Evolutionary conservation across 2,329 filamentous ascomycete species (phyloP), one percentile per base, ranked within the genome.

Genomic region (Arachnomyces sp.): DNA sequence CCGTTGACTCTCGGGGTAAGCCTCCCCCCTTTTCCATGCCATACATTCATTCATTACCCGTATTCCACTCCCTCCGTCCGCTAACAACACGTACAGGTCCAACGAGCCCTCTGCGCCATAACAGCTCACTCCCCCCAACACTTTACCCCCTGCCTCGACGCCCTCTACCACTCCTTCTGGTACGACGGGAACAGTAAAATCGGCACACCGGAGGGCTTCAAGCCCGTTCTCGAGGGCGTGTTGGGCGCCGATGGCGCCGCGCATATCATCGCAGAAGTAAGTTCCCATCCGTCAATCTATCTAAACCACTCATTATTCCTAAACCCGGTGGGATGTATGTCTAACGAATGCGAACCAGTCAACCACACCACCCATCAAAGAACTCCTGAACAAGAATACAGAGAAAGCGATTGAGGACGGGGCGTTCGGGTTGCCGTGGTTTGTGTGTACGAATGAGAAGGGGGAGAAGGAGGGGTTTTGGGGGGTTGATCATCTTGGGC

Each of bases 351-450:
- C 14, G 12, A 15, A 38, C n/a, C 41, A 59, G 53, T 47, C 50
- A 33, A 48, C 40, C 12, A 45, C 54, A n/a, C 42, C 52, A 4
- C 66, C 71, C 32, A 61, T 64, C 30, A 78, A 78, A 58, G 56
- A 62, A 13, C 43, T 51, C 20, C 50, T 80, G 49, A 51, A 45
- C 4, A 58, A 58, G 16, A 76, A 75, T 43, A 77, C 73, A 1
- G 64, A 76, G 11, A 47, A 54, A 37, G 72, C 74, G 1, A 62
- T 79, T 16, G 57, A 60, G 16, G 64, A 70, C 16, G 77, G 74
- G 1, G 73, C 73, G 1, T 81, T 81, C 62, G 77, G 77, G 2
- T 51, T 80, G 39, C 77, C 77, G 2, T 81, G 73, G 70, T 74
- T 77, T 51, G 59, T 64, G 56, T 76, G 73, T 39, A 74, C 68